phyloP scores from a whole-genome alignment of 768 basidiomycete genomes.

The Candolleomyces aberdarensis region DNA sequence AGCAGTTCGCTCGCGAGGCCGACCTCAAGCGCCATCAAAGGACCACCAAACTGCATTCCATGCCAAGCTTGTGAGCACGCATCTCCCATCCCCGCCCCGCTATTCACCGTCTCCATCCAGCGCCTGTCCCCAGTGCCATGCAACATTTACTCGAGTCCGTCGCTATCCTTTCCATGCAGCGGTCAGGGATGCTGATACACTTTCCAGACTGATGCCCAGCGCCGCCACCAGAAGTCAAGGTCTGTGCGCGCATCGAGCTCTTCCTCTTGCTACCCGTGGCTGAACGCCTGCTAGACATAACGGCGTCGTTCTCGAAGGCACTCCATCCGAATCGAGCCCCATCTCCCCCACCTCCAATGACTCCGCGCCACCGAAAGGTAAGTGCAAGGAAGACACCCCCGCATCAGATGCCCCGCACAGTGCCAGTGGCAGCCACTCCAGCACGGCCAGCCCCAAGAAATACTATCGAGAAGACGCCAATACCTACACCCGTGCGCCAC shows the following conservation, averaged over 20 bases:
- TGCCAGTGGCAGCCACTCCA: constrained; percentile 11
- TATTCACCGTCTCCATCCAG: constrained; percentile 29
- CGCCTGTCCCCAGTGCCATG: constrained; percentile 76
- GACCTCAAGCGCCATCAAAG: constrained; percentile 80
- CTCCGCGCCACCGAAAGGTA: constrained; percentile 17
- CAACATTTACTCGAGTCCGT: constrained; percentile 75
- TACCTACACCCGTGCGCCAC: background rate
- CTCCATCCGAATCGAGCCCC: constrained; percentile 20
- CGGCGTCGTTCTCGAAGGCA: constrained; percentile 60
- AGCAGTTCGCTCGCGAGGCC: constrained; percentile 79
- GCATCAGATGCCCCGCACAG: constrained; percentile 4
- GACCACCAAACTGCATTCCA: constrained; percentile 73
- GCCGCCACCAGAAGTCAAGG: constrained; percentile 80
- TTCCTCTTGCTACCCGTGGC: constrained; percentile 5
- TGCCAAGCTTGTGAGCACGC: constrained; percentile 62
- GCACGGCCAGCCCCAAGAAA: background rate
- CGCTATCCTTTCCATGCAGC: constrained; percentile 2
- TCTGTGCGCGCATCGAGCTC: constrained; percentile 23
- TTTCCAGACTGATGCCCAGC: constrained; percentile 72
- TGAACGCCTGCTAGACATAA: constrained; percentile 48
- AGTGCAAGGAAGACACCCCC: constrained; percentile 5
- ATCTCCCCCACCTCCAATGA: constrained; percentile 32
- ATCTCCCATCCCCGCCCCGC: constrained; percentile 8
- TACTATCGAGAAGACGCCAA: background rate
- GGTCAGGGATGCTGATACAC: constrained; percentile 14